phyloP scores from a whole-genome alignment of 2,329 filamentous ascomycete genomes.

The Zymoseptoria tritici region DNA sequence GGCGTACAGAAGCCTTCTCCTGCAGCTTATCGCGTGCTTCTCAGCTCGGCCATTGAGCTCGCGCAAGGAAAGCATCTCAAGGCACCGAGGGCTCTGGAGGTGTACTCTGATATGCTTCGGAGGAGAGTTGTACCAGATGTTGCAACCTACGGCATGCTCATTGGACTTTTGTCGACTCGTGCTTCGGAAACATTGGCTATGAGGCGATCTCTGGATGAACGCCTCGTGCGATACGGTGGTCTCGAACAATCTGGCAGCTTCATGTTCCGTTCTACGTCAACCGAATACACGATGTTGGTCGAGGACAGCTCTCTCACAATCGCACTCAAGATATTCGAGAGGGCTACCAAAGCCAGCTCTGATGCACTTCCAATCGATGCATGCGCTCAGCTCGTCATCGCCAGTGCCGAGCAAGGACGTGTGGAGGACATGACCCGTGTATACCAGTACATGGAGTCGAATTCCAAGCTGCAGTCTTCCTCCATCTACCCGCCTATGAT shows the following conservation, averaged over 20 bases:
- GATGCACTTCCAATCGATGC: conserved; percentile 68
- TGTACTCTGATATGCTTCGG: conserved; percentile 93
- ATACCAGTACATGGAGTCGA: conserved; percentile 84
- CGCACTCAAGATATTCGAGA: conserved; percentile 77
- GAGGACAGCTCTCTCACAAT: conserved; percentile 84
- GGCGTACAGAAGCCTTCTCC: conserved; percentile 73
- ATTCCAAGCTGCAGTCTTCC: conserved; percentile 65
- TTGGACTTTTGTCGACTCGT: conserved; percentile 71
- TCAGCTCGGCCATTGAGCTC: conserved; percentile 76
- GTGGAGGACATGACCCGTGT: conserved; percentile 84
- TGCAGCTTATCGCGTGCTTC: conserved; percentile 82
- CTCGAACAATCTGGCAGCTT: conserved; percentile 78
- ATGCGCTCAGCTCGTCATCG: conserved; percentile 77
- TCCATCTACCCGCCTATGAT: conserved; percentile 91
- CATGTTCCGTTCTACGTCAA: conserved; percentile 79
- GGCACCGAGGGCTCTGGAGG: conserved; percentile 83
- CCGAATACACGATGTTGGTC: conserved; percentile 75
- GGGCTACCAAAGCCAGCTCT: conserved; percentile 57
- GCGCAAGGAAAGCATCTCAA: conserved; percentile 73
- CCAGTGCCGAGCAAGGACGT: conserved; percentile 74
- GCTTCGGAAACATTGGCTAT: conserved; percentile 69
- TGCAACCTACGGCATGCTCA: conserved; percentile 79
- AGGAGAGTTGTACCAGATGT: conserved; percentile 74
- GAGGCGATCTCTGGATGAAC: conserved; percentile 69
- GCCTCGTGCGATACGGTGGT: conserved; percentile 74